A percentile compares a stretch with the other conserved stretches of the same genome.
Evolutionary conservation across 225 moss, liverwort and hornwort species (phyloP).

Genomic region (Marchantia paleacea): DNA sequence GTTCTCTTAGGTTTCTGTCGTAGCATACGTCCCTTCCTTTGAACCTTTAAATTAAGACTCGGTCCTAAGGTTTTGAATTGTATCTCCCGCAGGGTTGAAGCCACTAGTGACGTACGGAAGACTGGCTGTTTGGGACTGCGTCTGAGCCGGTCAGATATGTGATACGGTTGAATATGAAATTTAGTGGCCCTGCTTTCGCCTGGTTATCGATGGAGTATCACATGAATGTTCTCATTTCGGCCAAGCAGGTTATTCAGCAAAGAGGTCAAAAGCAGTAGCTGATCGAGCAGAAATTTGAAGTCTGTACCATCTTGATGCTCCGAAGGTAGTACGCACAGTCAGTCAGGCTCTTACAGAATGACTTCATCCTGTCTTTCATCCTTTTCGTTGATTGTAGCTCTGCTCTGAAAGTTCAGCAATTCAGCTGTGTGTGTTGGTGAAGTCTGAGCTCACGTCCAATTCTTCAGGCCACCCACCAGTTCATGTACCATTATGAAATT

Average conservation of each 20-base stretch:
- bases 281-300: constrained; percentile 14
- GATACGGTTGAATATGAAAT: constrained; percentile 17
- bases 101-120: background rate
- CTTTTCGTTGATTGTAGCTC: constrained; percentile 20
- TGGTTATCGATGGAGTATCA: background rate
- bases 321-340: background rate
- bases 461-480: constrained; percentile 11
- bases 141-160: constrained; percentile 22
- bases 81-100: constrained; percentile 18
- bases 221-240: background rate
- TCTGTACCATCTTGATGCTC: constrained; percentile 21
- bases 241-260: background rate
- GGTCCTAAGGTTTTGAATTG: background rate
- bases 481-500: constrained; percentile 18
- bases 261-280: constrained; percentile 13
- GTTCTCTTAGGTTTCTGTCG: background rate
- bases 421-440: constrained; percentile 11
- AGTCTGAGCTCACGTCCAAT: constrained; percentile 13
- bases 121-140: constrained; percentile 5
- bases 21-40: background rate
- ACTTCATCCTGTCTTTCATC: constrained; percentile 27
- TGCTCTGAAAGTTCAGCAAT: constrained; percentile 4
- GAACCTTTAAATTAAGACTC: too few species aligned
- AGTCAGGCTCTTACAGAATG: constrained; percentile 11
- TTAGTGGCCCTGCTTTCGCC: background rate